Evolutionary conservation across 257 asterid species (phyloP).

Genomic region (Salvia rosmarinus): DNA sequence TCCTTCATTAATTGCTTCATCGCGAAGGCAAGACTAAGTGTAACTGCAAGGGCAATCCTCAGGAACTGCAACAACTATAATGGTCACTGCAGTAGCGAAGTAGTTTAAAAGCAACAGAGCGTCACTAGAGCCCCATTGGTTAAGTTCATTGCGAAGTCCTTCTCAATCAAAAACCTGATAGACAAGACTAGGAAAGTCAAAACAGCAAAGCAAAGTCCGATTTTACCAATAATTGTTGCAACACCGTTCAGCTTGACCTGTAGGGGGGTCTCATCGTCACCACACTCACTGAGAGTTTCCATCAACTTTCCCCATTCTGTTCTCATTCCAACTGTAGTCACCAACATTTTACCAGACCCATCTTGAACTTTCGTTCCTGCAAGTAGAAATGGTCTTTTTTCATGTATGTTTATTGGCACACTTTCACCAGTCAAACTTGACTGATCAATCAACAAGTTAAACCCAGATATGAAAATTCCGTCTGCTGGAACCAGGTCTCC

Average conservation of each 20-base stretch:
- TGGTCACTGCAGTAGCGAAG: conserved; percentile 96
- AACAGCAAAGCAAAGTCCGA: conserved; percentile 75
- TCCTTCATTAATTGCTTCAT: conserved; percentile 84
- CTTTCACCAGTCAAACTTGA: conserved; percentile 98
- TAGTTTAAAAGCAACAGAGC: conserved; percentile 72
- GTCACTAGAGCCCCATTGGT: conserved; percentile 74
- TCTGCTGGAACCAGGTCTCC: conserved; percentile 95
- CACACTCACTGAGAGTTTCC: conserved; percentile 92
- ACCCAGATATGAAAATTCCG: conserved; percentile 80
- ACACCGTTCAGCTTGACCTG: conserved; percentile 98
- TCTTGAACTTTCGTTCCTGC: conserved; percentile 91
- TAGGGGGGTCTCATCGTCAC: conserved; percentile 97
- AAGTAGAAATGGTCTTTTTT: conserved; percentile 80
- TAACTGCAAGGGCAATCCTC: conserved; percentile 97
- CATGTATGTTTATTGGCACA: conserved; percentile 70
- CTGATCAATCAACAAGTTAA: conserved; percentile 83
- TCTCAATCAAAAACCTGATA: conserved; percentile 66
- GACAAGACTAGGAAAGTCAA: conserved; percentile 73
- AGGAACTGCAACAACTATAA: conserved; percentile 97
- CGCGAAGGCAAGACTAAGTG: conserved; percentile 94
- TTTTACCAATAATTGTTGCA: conserved; percentile 93
- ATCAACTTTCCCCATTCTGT: conserved; percentile 99
- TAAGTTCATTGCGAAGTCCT: conserved; percentile 58
- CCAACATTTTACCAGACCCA: conserved; percentile 91
- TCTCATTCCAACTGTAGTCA: conserved; percentile 97